Base-by-base conservation (phyloP, 2,329 filamentous ascomycete species). In the Paecilomyces dactylethromorphus region DNA sequence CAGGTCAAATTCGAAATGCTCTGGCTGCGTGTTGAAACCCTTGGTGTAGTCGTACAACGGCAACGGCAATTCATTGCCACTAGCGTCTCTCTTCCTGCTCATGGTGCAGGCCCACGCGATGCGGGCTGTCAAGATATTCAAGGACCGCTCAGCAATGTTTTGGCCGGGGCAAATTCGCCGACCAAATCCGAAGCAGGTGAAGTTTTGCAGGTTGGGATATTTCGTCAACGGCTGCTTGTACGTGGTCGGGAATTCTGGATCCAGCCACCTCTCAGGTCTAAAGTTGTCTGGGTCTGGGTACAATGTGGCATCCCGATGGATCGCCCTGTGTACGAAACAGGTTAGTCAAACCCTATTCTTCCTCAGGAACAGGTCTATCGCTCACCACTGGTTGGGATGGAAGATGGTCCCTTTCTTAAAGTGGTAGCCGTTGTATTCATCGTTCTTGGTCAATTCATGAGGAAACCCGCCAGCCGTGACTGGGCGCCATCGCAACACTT, bases 391-490 rank as follows among this genome's bases (percentile, higher is more conserved):
- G 18, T 78, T 65, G 0, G 76, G 74, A 15, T 78, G 68, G 39
- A 78, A 74, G 22, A 75, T 68, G 5, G 76, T 76, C 29, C 80
- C 80, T 68, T 81, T 82, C 31, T 76, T 72, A 32, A 82, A 78
- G 67, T 77, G 79, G 62, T 77, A 81, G 15, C 78, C 79, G 35
- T 74, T 72, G 64, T 77, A 82, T 61, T 76, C 74, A 56, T 82
- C 79, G 60, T 82, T 80, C n/a, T 73, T 75, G 57, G 56, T 59
- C 31, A 63, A n/a, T 45, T 59, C 33, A 53, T 66, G 64, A 21
- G 64, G 64, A 2, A 66, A 55, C 2, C 64, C 64, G 13, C 64
- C 63, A 0, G 64, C 62, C 13, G 62, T 64, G 7, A 65, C 63
- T 60, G 78, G 78, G 24, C 78, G 74, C 78, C 78, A 80, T 58